Conservation (phyloP, 257 asterid genomes). For the Solanum stenotomum region DNA sequence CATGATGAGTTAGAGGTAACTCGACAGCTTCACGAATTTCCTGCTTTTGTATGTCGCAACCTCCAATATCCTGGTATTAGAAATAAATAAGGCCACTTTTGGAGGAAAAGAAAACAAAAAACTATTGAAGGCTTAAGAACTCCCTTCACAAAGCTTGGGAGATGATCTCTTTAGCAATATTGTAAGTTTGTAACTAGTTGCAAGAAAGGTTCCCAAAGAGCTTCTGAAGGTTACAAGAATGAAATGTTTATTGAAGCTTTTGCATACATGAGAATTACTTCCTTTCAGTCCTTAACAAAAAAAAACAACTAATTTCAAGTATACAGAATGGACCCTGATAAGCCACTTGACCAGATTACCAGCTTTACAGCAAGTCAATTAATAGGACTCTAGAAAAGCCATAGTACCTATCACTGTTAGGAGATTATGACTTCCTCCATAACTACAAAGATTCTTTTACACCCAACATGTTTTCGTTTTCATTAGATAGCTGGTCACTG, state of each 20-base stretch:
- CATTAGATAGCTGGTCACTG: not conserved
- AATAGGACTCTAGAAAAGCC: not conserved
- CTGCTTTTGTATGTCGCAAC: conserved; percentile 85
- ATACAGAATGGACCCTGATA: not conserved
- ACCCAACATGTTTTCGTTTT: not conserved
- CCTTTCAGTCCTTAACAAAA: not conserved
- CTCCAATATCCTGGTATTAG: conserved; percentile 61
- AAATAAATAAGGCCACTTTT: not conserved
- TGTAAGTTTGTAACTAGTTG: not conserved
- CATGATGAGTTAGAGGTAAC: conserved; percentile 77
- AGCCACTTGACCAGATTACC: not conserved
- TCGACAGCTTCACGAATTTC: conserved; percentile 90
- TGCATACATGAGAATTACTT: not conserved
- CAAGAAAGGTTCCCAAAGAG: not conserved
- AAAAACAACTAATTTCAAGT: not conserved
- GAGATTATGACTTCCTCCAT: not conserved
- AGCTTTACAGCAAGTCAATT: not conserved
- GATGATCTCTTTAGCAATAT: not conserved
- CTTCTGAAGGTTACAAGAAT: not conserved
- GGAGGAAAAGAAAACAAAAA: not conserved
- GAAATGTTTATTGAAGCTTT: not conserved
- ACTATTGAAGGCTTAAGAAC: not conserved
- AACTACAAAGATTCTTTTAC: not conserved
- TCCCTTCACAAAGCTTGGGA: not conserved
- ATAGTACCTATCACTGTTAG: not conserved